phyloP scores from a whole-genome alignment of 2,329 filamentous ascomycete species.

The Ciborinia camelliae region DNA sequence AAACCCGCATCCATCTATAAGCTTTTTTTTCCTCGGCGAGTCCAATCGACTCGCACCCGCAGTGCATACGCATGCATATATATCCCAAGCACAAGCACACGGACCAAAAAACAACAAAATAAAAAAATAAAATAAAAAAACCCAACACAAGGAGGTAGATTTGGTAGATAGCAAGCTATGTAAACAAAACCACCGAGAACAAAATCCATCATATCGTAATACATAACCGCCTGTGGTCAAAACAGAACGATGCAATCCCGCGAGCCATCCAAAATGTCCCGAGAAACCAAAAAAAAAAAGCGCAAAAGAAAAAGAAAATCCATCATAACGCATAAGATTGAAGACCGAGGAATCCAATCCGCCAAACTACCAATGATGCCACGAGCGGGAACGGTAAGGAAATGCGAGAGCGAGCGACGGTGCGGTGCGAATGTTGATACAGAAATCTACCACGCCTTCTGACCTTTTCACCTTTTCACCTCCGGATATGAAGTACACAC shows the following conservation, averaged over 20 bases:
- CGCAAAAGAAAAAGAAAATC: neutral
- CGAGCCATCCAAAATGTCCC: neutral
- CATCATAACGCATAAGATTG: constrained; percentile 13
- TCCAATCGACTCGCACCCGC: neutral
- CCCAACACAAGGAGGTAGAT: neutral
- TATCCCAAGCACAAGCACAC: neutral
- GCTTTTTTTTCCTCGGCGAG: neutral
- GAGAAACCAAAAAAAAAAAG: neutral
- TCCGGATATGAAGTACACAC: neutral
- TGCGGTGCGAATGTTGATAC: constrained; percentile 12
- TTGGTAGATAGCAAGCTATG: constrained; percentile 14
- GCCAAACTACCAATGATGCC: constrained; percentile 18
- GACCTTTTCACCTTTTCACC: neutral
- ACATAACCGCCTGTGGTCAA: constrained; percentile 8
- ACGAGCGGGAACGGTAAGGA: neutral
- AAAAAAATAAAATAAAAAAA: neutral
- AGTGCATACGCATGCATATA: constrained; percentile 1
- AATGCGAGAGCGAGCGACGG: neutral
- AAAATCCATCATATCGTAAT: constrained; percentile 13
- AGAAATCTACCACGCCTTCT: neutral
- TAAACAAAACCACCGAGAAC: constrained; percentile 1
- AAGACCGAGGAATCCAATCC: neutral
- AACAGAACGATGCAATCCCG: neutral
- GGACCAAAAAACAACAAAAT: neutral
- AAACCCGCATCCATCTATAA: constrained; percentile 7